Evolutionary conservation across 495 filamentous ascomycete genomes (phyloP).

Genomic region (Penicillium malachiteum): DNA sequence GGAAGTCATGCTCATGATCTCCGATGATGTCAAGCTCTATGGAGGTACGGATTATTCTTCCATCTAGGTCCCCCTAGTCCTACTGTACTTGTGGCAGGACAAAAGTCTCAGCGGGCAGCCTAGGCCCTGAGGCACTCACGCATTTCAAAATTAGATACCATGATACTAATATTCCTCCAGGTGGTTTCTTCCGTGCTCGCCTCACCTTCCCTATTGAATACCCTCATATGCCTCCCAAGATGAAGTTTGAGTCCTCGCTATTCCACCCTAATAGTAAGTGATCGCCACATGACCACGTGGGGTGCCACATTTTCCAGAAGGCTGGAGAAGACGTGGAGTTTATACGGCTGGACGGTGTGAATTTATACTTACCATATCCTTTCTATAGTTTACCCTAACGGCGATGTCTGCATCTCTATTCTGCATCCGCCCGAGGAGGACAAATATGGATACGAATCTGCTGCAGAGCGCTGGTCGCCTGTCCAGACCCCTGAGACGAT

Average conservation of each 20-base stretch:
- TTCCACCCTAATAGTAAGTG: slow-evolving; percentile 87
- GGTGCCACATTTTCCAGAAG: background rate
- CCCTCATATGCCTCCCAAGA: slow-evolving; percentile 84
- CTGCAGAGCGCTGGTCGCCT: slow-evolving; percentile 93
- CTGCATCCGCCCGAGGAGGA: slow-evolving; percentile 96
- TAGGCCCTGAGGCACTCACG: too few relatives aligned
- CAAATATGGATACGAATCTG: slow-evolving; percentile 90
- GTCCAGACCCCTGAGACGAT: slow-evolving; percentile 97
- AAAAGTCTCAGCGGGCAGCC: too few relatives aligned
- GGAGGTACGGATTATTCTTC: slow-evolving; percentile 59
- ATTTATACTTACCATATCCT: background rate
- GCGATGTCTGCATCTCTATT: slow-evolving; percentile 95
- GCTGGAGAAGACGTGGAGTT: background rate
- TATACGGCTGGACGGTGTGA: background rate
- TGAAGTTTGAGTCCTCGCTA: slow-evolving; percentile 84
- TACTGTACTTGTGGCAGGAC: too few relatives aligned
- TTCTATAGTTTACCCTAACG: slow-evolving; percentile 70
- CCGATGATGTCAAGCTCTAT: slow-evolving; percentile 92
- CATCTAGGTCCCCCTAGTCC: background rate
- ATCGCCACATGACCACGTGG: slow-evolving; percentile 6
- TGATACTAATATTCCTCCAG: slow-evolving; percentile 38
- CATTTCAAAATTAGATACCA: background rate
- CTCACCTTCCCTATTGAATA: slow-evolving; percentile 81
- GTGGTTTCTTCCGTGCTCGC: slow-evolving; percentile 83
- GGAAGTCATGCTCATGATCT: slow-evolving; percentile 99